Percentiles rank a stretch among this genome's conserved stretches.
Conservation (phyloP, 371 early-diverging fungal genomes). For the Mortierella sp. region DNA sequence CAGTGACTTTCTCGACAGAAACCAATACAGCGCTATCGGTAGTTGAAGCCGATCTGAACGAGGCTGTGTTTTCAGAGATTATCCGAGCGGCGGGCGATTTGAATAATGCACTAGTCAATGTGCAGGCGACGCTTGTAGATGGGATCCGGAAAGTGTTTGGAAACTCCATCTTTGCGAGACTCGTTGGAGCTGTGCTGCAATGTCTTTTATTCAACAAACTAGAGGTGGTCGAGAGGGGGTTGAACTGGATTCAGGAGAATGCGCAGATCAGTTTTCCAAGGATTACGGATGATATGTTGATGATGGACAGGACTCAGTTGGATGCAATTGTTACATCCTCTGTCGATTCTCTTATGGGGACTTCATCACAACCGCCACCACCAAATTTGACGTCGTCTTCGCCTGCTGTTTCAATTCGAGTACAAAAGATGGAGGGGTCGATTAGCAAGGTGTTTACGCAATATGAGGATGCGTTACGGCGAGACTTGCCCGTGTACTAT, state of each 20-base stretch:
- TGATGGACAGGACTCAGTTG: conserved; percentile 20
- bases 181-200: conserved; percentile 29
- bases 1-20: conserved; percentile 21
- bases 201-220: conserved; percentile 44
- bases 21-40: conserved; percentile 18
- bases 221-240: conserved; percentile 13
- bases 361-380: neutral
- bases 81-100: conserved; percentile 16
- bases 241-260: conserved; percentile 32
- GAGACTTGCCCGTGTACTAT: conserved; percentile 39
- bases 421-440: neutral
- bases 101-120: conserved; percentile 8
- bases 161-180: conserved; percentile 13
- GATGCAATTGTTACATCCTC: conserved; percentile 11
- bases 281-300: conserved; percentile 25
- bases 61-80: conserved; percentile 28
- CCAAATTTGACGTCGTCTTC: too few species aligned
- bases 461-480: conserved; percentile 20
- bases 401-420: neutral
- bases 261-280: conserved; percentile 29
- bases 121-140: conserved; percentile 22
- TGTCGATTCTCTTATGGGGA: neutral
- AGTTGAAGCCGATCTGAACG: conserved; percentile 35
- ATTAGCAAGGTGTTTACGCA: conserved; percentile 9
- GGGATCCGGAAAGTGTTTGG: conserved; percentile 43